Evolutionary conservation across 768 basidiomycete species (phyloP).

Genomic region (Lactarius vividus): DNA sequence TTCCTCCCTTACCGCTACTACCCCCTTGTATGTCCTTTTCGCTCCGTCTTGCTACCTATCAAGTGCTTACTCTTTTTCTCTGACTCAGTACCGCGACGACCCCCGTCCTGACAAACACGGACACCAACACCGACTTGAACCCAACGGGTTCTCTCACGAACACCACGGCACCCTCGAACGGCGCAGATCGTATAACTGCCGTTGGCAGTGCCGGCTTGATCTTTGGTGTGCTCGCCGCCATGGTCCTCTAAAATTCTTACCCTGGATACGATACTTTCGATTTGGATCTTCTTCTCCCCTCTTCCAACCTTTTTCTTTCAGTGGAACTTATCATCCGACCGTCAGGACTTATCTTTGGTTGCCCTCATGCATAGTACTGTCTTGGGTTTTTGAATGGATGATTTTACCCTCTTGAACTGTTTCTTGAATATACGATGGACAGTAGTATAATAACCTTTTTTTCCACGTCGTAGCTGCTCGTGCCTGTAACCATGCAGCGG

Average conservation of each 20-base stretch:
- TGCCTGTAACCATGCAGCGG: not conserved
- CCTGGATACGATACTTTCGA: not conserved
- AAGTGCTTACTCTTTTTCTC: not conserved
- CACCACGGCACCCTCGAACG: constrained; percentile 3
- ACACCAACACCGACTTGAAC: constrained; percentile 6
- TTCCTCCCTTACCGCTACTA: not conserved
- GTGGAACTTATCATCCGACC: not conserved
- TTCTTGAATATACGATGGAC: constrained; percentile 16
- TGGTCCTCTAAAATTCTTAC: constrained; percentile 13
- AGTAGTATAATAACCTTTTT: constrained; percentile 8
- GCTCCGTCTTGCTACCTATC: not conserved
- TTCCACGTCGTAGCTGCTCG: not conserved
- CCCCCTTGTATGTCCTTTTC: not conserved
- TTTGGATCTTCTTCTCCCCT: not conserved
- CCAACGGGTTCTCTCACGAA: constrained; percentile 16
- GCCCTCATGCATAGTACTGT: not conserved
- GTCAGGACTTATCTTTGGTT: not conserved
- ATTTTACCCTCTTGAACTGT: constrained; percentile 7
- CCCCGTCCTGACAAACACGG: not conserved
- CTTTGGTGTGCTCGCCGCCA: constrained; percentile 19
- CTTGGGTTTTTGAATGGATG: not conserved
- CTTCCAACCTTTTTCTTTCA: not conserved
- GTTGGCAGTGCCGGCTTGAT: constrained; percentile 13
- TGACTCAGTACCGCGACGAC: not conserved
- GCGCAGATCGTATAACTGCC: constrained; percentile 15